Base-by-base conservation (phyloP, 345 rosid species). In the Acer saccharum region DNA sequence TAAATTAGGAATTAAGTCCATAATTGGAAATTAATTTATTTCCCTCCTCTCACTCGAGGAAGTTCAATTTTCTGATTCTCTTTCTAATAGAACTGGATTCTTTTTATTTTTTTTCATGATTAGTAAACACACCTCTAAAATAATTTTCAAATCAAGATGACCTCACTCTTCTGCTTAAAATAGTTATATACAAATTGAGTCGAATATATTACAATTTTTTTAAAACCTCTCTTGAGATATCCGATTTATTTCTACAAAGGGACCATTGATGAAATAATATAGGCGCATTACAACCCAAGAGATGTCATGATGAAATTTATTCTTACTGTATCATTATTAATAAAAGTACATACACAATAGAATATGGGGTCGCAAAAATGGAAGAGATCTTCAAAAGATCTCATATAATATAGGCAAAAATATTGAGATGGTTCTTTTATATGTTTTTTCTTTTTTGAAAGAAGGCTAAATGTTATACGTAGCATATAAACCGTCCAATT, bases 401-500 rank as follows among this genome's bases (percentile, higher is more conserved):
- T 60, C 35, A 63, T 9, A 16, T 25, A 68, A 18, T 23, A 69
- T 57, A 58, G 1, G 32, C 35, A 7, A 35, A 73, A 35, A 61
- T 9, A 60, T 60, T 4, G 41, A 16, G 41, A 61, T 57, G 14
- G 27, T 10, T n/a, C 68, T 39, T 61, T 41, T 44, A 73, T 68
- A 74, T 27, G 29, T 54, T 50, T 43, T n/a, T n/a, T n/a, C n/a
- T n/a, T n/a, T n/a, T n/a, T 43, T 35, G 39, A 43, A 43, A 43
- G 10, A 43, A 61, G 57, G 4, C 27, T 44, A 73, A 68, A 74
- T 27, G 29, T 54, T 50, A 2, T 4, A 35, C 4, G 14, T 35
- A 12, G 20, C 41, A 55, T 23, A 67, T 35, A 55, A 57, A 55
- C 78, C 52, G 41, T 55, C 78, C 72, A 76, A 54, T 61, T 43